Conservation (phyloP, 2,329 filamentous ascomycete species). For the Monosporascus sp. region DNA sequence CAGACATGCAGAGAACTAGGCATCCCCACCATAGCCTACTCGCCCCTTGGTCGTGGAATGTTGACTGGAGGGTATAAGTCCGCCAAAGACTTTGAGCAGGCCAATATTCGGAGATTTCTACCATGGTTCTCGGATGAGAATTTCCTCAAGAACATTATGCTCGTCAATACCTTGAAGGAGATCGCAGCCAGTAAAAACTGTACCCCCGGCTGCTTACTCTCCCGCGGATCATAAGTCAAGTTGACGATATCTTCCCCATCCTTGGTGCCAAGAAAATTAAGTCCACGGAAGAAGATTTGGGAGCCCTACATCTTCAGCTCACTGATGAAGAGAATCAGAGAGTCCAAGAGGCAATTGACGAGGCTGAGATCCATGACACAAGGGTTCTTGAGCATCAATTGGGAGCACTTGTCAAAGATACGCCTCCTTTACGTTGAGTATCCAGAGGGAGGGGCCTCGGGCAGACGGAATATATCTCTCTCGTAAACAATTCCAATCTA, state of each 20-base stretch:
- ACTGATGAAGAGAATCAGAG: slow-evolving; percentile 9
- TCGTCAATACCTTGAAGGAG: no score
- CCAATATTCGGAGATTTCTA: no score
- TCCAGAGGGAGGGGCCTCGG: no score
- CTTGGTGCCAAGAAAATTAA: slow-evolving; percentile 30
- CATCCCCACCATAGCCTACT: no score
- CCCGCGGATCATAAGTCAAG: slow-evolving; percentile 47
- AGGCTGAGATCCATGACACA: slow-evolving; percentile 2
- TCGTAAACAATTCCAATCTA: no score
- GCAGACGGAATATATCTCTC: no score
- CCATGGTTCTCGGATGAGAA: no score
- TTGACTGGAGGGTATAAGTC: no score
- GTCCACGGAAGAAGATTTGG: slow-evolving; percentile 26
- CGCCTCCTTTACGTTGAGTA: neutral
- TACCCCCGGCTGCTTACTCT: slow-evolving; percentile 47
- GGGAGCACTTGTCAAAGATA: slow-evolving; percentile 1
- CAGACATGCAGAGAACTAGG: slow-evolving; percentile 40
- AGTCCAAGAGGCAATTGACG: slow-evolving; percentile 7
- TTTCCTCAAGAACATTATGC: no score
- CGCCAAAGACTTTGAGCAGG: slow-evolving; percentile 17
- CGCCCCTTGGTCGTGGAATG: no score
- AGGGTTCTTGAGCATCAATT: slow-evolving; percentile 3
- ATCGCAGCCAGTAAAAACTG: slow-evolving; percentile 21
- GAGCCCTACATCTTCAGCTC: slow-evolving; percentile 9
- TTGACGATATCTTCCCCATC: slow-evolving; percentile 31